Conservation (phyloP, 169 alveolate species). For the Babesia ovata region DNA sequence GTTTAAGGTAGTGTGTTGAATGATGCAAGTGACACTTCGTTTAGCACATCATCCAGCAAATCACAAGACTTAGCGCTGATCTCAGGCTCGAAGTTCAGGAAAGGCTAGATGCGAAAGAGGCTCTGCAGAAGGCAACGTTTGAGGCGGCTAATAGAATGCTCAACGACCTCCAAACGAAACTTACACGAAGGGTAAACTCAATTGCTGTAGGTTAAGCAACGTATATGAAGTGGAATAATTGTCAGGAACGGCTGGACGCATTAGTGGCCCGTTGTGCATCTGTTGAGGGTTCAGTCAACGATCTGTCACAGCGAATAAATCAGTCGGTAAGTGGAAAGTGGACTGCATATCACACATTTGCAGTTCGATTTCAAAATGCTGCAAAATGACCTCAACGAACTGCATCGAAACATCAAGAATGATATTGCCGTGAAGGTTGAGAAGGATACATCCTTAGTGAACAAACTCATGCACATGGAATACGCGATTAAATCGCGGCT, state of each 20-base stretch:
- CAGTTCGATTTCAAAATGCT: slow-evolving; percentile 55
- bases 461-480: slow-evolving; percentile 52
- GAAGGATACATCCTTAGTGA: slow-evolving; percentile 49
- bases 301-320: slow-evolving; percentile 34
- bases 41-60: slow-evolving; percentile 36
- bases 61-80: slow-evolving; percentile 33
- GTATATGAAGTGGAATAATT: not conserved
- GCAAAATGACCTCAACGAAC: slow-evolving; percentile 54
- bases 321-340: slow-evolving; percentile 24
- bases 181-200: slow-evolving; percentile 39
- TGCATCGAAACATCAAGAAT: slow-evolving; percentile 40
- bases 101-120: slow-evolving; percentile 39
- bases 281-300: slow-evolving; percentile 49
- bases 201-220: slow-evolving; percentile 28
- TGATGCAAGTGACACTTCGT: not conserved
- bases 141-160: slow-evolving; percentile 61
- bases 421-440: slow-evolving; percentile 56
- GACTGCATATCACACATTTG: not conserved
- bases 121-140: slow-evolving; percentile 44
- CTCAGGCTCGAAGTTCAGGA: slow-evolving; percentile 43
- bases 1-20: slow-evolving; percentile 32
- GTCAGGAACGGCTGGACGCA: slow-evolving; percentile 44
- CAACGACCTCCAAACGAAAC: slow-evolving; percentile 40
- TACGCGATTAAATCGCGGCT: slow-evolving; percentile 44
- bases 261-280: slow-evolving; percentile 50